Evolutionary conservation across 768 basidiomycete genomes (phyloP), one percentile per base, ranked within the genome.

Genomic region (Hericium rajendrae): DNA sequence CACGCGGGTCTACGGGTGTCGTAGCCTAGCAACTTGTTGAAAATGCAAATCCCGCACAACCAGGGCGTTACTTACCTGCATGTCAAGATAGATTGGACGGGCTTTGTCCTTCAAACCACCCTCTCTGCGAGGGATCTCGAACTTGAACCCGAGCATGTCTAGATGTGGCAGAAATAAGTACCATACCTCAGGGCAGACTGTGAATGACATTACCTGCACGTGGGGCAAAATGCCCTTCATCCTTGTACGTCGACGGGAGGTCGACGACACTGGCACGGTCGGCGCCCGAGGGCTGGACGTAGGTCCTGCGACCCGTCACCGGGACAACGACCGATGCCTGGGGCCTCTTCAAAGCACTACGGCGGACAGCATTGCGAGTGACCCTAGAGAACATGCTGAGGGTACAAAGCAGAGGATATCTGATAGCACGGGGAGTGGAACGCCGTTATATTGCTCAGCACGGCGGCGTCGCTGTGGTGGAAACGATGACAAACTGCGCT

Each of bases 1-100:
- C 97, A 57, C 97, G 84, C 28, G 97, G 97, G 69, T 99, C 97
- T 56, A 97, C 84, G 18, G 97, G 97, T 24, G 97, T 98, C 2
- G 97, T 99, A 5, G 97, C 97, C 91, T 95, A 63, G 13, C 48
- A 51, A 46, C 46, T 55, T 6, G 37, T 59, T 56, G 55, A 48
- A 53, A n/a, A 22, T 38, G 38, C 13, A 28, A 10, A 32, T 32
- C 32, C 32, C 6, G 4, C 32, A 8, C 32, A 32, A 32, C 6
- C 32, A 32, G 32, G 32, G 6, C 32, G 32, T 32, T 48, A 67
- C 81, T 59, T 55, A 86, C 93, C 82, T 97, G 94, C 90, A 95
- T 89, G 72, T 99, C 97, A 51, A 99, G 83, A 71, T 99, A 99
- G 62, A 99, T 97, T 16, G 97, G 94, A 32, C 93, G 81, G 28